A percentile compares a stretch with the other conserved stretches of the same genome.
Evolutionary conservation across 768 basidiomycete species (phyloP).

Genomic region (Crepidotus variabilis): DNA sequence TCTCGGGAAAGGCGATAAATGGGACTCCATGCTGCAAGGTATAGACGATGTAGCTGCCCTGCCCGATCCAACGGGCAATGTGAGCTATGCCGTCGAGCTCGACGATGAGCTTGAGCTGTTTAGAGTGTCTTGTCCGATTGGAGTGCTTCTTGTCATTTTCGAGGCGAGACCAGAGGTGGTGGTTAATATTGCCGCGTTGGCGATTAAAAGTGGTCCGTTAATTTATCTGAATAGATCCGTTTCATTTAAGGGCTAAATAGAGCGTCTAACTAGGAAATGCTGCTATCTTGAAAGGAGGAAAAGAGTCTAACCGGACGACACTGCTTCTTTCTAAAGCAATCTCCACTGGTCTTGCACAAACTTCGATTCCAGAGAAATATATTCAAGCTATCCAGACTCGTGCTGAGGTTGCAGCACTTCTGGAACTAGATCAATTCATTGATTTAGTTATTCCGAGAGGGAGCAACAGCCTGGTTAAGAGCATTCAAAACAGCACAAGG

Average conservation of each 20-base stretch:
- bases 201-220: slow-evolving; percentile 88
- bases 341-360: slow-evolving; percentile 67
- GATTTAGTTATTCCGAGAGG: slow-evolving; percentile 97
- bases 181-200: slow-evolving; percentile 93
- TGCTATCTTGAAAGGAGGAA: slow-evolving; percentile 96
- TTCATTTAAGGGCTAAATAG: too few relatives aligned
- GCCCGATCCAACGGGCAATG: slow-evolving; percentile 80
- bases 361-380: slow-evolving; percentile 72
- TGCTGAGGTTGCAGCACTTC: slow-evolving; percentile 83
- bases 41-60: slow-evolving; percentile 82
- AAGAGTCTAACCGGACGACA: slow-evolving; percentile 86
- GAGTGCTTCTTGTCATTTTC: slow-evolving; percentile 94
- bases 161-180: slow-evolving; percentile 97
- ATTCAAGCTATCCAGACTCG: slow-evolving; percentile 92
- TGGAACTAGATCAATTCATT: slow-evolving; percentile 87
- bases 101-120: slow-evolving; percentile 87
- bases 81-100: slow-evolving; percentile 87
- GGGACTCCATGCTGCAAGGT: slow-evolving; percentile 92
- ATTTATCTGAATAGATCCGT: not conserved
- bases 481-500: slow-evolving; percentile 84
- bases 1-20: slow-evolving; percentile 77
- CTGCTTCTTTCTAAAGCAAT: slow-evolving; percentile 76
- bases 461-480: slow-evolving; percentile 84
- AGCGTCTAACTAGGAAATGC: slow-evolving; percentile 70
- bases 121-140: slow-evolving; percentile 94